A percentile compares a stretch with the other conserved stretches of the same genome.
Evolutionary conservation across 2,329 filamentous ascomycete species (phyloP).

Genomic region (Fusarium continuum): DNA sequence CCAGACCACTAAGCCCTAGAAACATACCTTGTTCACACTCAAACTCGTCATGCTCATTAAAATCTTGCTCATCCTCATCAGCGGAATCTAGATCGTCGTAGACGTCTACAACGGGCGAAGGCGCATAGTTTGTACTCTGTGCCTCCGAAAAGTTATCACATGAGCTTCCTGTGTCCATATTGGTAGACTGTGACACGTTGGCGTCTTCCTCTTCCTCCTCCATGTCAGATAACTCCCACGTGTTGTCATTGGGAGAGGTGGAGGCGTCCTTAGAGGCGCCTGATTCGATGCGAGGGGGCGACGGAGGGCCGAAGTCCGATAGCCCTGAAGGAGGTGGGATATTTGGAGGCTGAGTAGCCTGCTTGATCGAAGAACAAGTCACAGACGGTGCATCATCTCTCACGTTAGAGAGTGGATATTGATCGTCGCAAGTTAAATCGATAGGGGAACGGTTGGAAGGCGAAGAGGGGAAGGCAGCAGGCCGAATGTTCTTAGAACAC

Average conservation of each 20-base stretch:
- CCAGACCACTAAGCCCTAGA: not conserved
- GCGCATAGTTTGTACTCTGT: not conserved
- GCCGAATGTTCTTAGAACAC: conserved; percentile 43
- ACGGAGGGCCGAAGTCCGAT: too few species aligned
- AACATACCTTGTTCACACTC: conserved; percentile 28
- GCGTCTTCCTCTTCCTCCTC: conserved; percentile 8
- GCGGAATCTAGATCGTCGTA: not conserved
- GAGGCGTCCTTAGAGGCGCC: conserved; percentile 4
- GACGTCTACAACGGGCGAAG: not conserved
- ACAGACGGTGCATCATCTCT: conserved; percentile 14
- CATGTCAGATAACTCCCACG: conserved; percentile 9
- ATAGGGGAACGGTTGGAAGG: conserved; percentile 22
- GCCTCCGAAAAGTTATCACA: conserved; percentile 8
- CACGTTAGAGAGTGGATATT: conserved; percentile 22
- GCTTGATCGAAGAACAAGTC: not conserved
- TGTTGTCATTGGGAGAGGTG: not conserved
- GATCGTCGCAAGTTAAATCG: conserved; percentile 39
- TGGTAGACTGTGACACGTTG: conserved; percentile 22
- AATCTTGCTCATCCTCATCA: conserved; percentile 18
- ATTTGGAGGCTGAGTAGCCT: not conserved
- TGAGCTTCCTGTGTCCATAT: conserved; percentile 31
- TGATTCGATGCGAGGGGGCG: not conserved
- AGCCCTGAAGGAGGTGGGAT: not conserved
- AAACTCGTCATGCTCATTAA: conserved; percentile 40
- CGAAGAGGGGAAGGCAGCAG: conserved; percentile 18